Base-by-base conservation (phyloP, 2,329 filamentous ascomycete species). In the Elsinoe australis region DNA sequence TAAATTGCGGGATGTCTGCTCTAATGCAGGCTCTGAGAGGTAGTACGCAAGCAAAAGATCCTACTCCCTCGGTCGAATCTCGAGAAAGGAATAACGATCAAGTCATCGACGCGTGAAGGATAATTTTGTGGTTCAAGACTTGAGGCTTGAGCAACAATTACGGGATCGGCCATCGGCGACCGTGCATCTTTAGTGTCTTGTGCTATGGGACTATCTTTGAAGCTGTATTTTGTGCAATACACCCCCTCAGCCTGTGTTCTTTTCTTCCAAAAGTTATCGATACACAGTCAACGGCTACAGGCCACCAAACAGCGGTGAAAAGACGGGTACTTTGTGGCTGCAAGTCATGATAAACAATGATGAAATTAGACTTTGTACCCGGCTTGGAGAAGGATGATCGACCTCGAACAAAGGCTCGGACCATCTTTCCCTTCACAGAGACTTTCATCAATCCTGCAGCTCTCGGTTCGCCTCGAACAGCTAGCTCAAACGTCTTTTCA, bases 301-400 rank as follows among this genome's bases (percentile, higher is more conserved):
- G 24, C 21, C 24, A 14, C 14, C n/a, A 41, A 44, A 26, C n/a
- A 31, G 39, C 39, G 39, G 39, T 44, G 39, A 44, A 32, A 44
- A 44, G 15, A 21, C 17, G 17, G 28, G 21, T 26, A 44, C 17
- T 15, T n/a, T 32, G 39, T 44, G 39, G 28, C 39, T 19, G 28
- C 24, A 44, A 17, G 26, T 44, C 39, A 44, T 44, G 39, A 44
- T 44, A 44, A 44, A 44, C 39, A 44, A 44, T 44, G 39, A 44
- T 17, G 28, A 17, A 24, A 44, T 44, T 18, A 44, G 28, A 15
- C 32, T 44, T 21, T 32, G 17, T 14, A 32, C n/a, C n/a, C n/a
- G 39, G 39, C 39, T 24, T 44, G 39, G 39, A 26, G 39, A n/a
- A 17, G 14, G 19, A 26, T 18, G 26, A 44, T 44, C 39, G 39